These are phyloP conservation scores for Pseudofabraea citricarpa DNA, from an alignment of 2,329 filamentous ascomycete species.

Conservation along the genomic window DNA sequence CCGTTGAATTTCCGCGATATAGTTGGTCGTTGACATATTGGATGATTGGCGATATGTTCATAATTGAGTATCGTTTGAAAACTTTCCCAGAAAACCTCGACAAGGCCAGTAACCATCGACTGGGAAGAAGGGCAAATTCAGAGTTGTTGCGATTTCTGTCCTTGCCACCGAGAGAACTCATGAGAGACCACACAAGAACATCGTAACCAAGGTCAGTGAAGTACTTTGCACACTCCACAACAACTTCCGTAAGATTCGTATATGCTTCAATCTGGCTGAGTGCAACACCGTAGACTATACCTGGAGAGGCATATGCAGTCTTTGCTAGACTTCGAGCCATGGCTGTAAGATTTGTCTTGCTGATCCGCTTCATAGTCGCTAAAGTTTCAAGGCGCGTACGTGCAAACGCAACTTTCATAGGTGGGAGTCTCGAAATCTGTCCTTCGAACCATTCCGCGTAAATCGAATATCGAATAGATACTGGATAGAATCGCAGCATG, in stretches of 20 bases:
- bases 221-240: constrained; percentile 91
- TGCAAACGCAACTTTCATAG: constrained; percentile 75
- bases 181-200: constrained; percentile 85
- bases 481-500: constrained; percentile 73
- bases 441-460: constrained; percentile 93
- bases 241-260: constrained; percentile 88
- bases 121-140: constrained; percentile 67
- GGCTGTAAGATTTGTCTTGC: constrained; percentile 76
- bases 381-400: constrained; percentile 74
- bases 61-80: constrained; percentile 77
- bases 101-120: constrained; percentile 85
- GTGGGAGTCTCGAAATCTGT: constrained; percentile 67
- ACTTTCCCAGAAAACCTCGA: constrained; percentile 88
- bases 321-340: constrained; percentile 90
- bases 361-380: constrained; percentile 82
- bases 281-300: constrained; percentile 84
- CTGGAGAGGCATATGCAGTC: constrained; percentile 85
- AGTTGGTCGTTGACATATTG: constrained; percentile 88
- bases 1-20: constrained; percentile 75
- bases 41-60: constrained; percentile 80
- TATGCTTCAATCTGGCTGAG: constrained; percentile 91
- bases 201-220: constrained; percentile 93
- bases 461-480: constrained; percentile 74
- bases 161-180: constrained; percentile 66
- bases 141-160: constrained; percentile 59